Evolutionary conservation across 2,329 filamentous ascomycete genomes (phyloP), one percentile per base, ranked within the genome.

Genomic region (Microsporum canis): DNA sequence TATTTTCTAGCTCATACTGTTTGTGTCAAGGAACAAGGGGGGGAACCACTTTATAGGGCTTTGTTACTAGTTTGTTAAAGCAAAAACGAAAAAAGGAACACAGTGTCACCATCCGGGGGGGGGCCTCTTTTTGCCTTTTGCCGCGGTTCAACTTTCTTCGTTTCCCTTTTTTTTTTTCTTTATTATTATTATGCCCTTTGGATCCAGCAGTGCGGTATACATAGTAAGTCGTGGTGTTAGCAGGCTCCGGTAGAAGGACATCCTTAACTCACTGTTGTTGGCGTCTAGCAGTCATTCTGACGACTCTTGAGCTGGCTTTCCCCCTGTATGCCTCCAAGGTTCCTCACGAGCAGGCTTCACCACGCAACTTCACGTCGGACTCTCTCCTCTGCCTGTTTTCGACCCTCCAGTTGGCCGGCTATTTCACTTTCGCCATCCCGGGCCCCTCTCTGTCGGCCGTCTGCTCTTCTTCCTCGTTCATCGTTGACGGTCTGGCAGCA

Each of bases 311-410:
- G 41, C 31, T 41, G 10, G 31, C 34, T 36, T 38, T 38, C 34
- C 53, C 60, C 62, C 58, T 61, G 63, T 53, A 66, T 66, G 63
- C 62, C 63, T 63, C 60, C 63, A 63, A 62, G 62, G 60, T 63
- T 57, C 62, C 56, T 59, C 33, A 12, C 47, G n/a, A 27, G 57
- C 60, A 55, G 58, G 49, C 58, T 56, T 57, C 41, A 56, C 45
- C 14, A 53, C 43, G 33, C 57, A 39, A 43, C 31, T 58, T 57
- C 36, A 39, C 36, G 29, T 57, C 38, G 58, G 43, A 33, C 36
- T 53, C 58, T 31, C 51, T 49, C 58, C 43, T 60, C 53, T 49
- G 38, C 34, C 49, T 17, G 29, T n/a, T 49, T 39, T 47, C 53
- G 17, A n/a, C 36, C 29, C 29, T 39, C 27, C 53, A 31, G 45